Base-by-base conservation (phyloP, 331 rosid species). In the Rhamnella rubrinervis region DNA sequence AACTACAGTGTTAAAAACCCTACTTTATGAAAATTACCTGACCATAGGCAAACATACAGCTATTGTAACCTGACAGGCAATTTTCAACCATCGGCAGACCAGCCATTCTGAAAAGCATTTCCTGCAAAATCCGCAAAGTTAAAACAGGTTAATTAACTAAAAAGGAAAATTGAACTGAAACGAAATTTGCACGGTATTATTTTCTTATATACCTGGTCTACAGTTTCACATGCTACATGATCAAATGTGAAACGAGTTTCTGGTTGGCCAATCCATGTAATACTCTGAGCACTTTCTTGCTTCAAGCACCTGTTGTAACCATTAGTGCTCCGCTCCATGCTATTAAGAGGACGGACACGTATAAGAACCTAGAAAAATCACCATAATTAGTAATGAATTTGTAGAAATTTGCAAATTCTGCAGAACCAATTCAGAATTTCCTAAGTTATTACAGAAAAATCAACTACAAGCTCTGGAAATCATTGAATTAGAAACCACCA, bases 21-120 rank as follows among this genome's bases (percentile, higher is more conserved):
- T 67, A 67, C 58, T 63, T 47, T 55, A 47, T 78, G 78, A 49
- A 21, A 57, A 16, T 55, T 89, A 95, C 98, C 96, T 95, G 98
- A 55, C 98, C 98, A 52, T 91, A 95, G 25, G 98, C 97, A 81
- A 95, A 95, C 97, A 95, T 91, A 70, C 98, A 95, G 60, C 98
- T 95, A 77, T 95, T 87, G 66, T 95, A 95, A 66, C 98, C 98
- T 0, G 96, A 95, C 61, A 95, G 85, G 79, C 98, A 95, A 73
- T 95, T 95, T 81, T 95, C 98, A 50, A 95, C 95, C 97, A 95
- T 95, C 6, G 98, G 95, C 74, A 95, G 85, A 80, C 95, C 91
- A 55, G 95, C 96, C 97, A 89, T 85, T 83, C 97, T 81, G 79
- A 95, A 95, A 82, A 95, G 86, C 80, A 82, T 89, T 76, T 95